These are phyloP conservation scores for Stephania japonica DNA, from an alignment of 164 flowering plant genomes.

Conservation along the genomic window DNA sequence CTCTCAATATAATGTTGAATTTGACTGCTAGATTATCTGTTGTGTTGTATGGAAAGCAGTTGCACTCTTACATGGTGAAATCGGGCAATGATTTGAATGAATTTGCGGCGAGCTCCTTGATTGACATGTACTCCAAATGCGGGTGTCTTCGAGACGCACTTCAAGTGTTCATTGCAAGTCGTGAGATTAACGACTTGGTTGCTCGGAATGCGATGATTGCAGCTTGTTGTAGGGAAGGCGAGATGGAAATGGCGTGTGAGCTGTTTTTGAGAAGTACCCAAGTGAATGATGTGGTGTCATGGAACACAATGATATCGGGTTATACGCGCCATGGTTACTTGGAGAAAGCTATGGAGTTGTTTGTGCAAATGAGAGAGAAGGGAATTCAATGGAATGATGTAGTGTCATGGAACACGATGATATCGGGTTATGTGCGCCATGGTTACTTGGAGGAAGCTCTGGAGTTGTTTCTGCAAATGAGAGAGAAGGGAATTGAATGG, in stretches of 20 bases:
- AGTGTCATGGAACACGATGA: conserved; percentile 79
- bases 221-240: conserved; percentile 71
- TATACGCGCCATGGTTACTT: conserved; percentile 45
- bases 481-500: conserved; percentile 32
- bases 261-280: conserved; percentile 40
- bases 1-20: conserved; percentile 59
- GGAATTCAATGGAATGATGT: conserved; percentile 44
- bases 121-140: conserved; percentile 88
- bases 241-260: conserved; percentile 50
- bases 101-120: conserved; percentile 54
- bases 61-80: conserved; percentile 68
- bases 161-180: conserved; percentile 34
- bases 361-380: conserved; percentile 42
- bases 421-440: conserved; percentile 57
- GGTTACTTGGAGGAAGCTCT: conserved; percentile 41
- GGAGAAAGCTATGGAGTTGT: conserved; percentile 40
- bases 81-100: conserved; percentile 39
- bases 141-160: conserved; percentile 40
- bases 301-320: conserved; percentile 81
- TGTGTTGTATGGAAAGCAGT: conserved; percentile 42
- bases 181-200: conserved; percentile 34
- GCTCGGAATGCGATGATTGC: conserved; percentile 76
- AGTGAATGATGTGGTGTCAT: conserved; percentile 55
- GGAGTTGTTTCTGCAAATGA: conserved; percentile 47
- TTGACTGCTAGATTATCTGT: conserved; percentile 37